These are phyloP conservation scores for Puccinia triticina DNA, from an alignment of 1,284 basidiomycete species.

Conservation along the genomic window DNA sequence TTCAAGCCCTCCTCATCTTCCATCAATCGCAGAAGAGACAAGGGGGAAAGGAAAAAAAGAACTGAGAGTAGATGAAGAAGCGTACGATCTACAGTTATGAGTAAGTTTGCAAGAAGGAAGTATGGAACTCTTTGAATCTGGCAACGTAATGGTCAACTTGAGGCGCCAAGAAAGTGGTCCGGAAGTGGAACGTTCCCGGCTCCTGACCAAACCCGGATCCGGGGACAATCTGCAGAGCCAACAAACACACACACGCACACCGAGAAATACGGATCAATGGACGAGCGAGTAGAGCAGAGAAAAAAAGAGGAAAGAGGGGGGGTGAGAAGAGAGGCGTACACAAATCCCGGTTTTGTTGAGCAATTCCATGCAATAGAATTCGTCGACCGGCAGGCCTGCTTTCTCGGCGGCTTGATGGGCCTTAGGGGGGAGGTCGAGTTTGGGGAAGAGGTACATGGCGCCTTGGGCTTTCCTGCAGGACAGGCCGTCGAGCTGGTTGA, in stretches of 20 bases:
- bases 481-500: slow-evolving; percentile 77
- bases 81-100: neutral
- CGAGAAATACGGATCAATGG: neutral
- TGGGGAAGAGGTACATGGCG: slow-evolving; percentile 84
- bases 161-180: slow-evolving; percentile 61
- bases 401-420: slow-evolving; percentile 74
- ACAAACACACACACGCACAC: neutral
- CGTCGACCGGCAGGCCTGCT: slow-evolving; percentile 78
- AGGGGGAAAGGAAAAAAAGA: too few species aligned
- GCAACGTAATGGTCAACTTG: slow-evolving; percentile 82
- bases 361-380: slow-evolving; percentile 79
- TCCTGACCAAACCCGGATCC: slow-evolving; percentile 90
- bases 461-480: slow-evolving; percentile 86
- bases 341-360: slow-evolving; percentile 88
- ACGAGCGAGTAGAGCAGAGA: neutral
- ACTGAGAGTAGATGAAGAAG: too few species aligned
- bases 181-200: slow-evolving; percentile 81
- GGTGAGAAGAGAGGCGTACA: slow-evolving; percentile 59
- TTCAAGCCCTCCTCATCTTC: too few species aligned
- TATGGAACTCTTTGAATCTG: slow-evolving; percentile 82
- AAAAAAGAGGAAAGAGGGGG: slow-evolving; percentile 1
- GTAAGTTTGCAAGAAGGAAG: slow-evolving; percentile 74
- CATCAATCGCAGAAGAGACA: too few species aligned
- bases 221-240: slow-evolving; percentile 66
- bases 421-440: slow-evolving; percentile 70